A percentile compares a stretch with the other conserved stretches of the same genome.
These are phyloP conservation scores for Paraphysoderma sedebokerense DNA, from an alignment of 371 early-diverging fungal species.

Conservation along the genomic window DNA sequence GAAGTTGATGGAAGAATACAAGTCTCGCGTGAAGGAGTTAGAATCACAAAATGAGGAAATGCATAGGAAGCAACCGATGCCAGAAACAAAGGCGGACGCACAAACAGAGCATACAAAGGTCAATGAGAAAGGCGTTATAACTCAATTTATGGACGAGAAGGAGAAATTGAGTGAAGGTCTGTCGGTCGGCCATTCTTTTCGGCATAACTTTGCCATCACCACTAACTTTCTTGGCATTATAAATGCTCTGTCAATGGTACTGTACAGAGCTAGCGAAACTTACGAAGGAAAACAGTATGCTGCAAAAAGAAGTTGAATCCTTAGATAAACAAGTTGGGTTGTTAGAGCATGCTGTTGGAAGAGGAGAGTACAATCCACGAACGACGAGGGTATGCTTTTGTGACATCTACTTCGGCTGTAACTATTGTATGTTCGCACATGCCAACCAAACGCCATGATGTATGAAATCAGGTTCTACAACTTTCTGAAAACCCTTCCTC, in stretches of 20 bases:
- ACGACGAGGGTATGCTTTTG: slow-evolving; percentile 23
- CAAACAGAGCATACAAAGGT: too few relatives aligned
- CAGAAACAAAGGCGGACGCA: too few relatives aligned
- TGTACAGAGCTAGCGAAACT: too few relatives aligned
- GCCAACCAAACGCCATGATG: neutral
- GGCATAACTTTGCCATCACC: neutral
- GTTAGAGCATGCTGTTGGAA: slow-evolving; percentile 37
- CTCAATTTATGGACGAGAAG: too few relatives aligned
- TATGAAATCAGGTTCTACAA: slow-evolving; percentile 37
- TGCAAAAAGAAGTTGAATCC: slow-evolving; percentile 10
- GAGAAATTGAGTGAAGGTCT: neutral
- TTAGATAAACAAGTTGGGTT: slow-evolving; percentile 16
- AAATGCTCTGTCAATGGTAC: too few relatives aligned
- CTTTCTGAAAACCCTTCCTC: slow-evolving; percentile 55
- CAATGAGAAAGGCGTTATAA: too few relatives aligned
- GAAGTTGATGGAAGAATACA: slow-evolving; percentile 33
- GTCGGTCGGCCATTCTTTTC: neutral
- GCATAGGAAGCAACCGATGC: too few relatives aligned
- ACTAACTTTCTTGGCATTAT: neutral
- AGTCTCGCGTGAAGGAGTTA: slow-evolving; percentile 16
- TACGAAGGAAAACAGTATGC: slow-evolving; percentile 8
- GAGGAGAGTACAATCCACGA: slow-evolving; percentile 39
- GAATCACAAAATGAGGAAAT: slow-evolving; percentile 5
- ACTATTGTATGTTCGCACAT: neutral
- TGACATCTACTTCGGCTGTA: neutral